These are phyloP conservation scores for Trematosphaeria pertusa DNA, from an alignment of 2,329 filamentous ascomycete genomes.

Conservation along the genomic window DNA sequence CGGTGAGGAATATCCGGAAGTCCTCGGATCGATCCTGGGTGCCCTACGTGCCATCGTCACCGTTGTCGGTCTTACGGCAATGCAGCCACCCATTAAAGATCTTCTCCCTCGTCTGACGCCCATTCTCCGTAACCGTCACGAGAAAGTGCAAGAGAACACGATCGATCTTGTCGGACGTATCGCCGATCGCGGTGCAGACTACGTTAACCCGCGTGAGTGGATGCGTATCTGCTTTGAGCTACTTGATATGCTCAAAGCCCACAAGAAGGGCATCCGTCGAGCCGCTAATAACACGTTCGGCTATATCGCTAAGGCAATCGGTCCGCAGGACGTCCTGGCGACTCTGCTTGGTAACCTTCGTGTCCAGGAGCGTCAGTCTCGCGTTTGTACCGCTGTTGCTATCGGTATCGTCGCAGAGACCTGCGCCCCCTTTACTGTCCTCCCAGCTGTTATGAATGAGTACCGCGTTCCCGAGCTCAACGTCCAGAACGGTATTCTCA, in stretches of 20 bases:
- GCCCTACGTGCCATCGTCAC: constrained; percentile 96
- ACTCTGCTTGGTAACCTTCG: constrained; percentile 95
- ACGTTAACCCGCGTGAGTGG: constrained; percentile 96
- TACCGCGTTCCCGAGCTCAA: constrained; percentile 98
- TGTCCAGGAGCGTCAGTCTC: constrained; percentile 96
- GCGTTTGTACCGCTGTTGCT: constrained; percentile 97
- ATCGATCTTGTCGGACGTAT: constrained; percentile 98
- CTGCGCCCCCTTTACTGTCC: constrained; percentile 95
- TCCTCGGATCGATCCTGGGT: constrained; percentile 93
- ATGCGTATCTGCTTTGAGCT: constrained; percentile 99
- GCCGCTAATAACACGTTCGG: constrained; percentile 99
- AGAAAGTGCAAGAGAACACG: constrained; percentile 99
- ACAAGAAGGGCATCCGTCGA: constrained; percentile 98
- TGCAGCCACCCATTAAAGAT: constrained; percentile 98
- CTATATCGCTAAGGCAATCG: constrained; percentile 99
- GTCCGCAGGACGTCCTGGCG: constrained; percentile 94
- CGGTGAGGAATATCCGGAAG: constrained; percentile 97
- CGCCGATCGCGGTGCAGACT: constrained; percentile 93
- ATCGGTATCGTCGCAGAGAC: constrained; percentile 99
- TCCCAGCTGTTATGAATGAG: constrained; percentile 99
- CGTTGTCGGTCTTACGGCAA: constrained; percentile 95
- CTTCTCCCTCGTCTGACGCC: constrained; percentile 92
- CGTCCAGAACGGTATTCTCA: constrained; percentile 97
- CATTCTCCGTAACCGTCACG: constrained; percentile 97
- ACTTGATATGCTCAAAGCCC: constrained; percentile 98